Evolutionary conservation across 2,329 filamentous ascomycete species (phyloP).

Genomic region (Elsinoe perseae): DNA sequence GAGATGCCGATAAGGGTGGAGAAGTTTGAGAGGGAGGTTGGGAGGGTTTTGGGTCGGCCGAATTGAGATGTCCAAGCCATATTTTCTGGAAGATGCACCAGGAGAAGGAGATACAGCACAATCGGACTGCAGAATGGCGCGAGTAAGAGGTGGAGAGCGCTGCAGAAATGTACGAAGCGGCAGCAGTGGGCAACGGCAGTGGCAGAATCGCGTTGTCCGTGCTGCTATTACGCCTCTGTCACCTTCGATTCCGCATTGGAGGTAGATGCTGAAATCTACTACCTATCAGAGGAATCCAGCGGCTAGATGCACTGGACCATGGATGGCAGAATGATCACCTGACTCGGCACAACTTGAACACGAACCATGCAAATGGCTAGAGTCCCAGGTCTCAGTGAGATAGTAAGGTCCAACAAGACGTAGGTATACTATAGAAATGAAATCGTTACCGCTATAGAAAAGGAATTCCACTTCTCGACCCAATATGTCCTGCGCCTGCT

Average conservation of each 20-base stretch:
- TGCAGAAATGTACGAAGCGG: too few species aligned
- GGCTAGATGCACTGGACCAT: too few species aligned
- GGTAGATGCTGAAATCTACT: too few species aligned
- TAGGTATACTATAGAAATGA: neutral
- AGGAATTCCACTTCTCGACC: neutral
- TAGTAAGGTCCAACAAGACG: neutral
- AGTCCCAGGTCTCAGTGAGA: neutral
- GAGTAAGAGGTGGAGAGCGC: too few species aligned
- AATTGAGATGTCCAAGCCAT: neutral
- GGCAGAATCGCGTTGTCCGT: too few species aligned
- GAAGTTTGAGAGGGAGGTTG: constrained; percentile 68
- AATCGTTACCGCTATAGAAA: neutral
- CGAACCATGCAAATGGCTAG: neutral
- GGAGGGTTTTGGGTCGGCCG: constrained; percentile 51
- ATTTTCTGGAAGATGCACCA: neutral
- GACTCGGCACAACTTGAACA: neutral
- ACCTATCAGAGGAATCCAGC: too few species aligned
- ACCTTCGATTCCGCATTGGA: too few species aligned
- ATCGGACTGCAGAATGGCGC: too few species aligned
- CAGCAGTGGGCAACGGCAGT: too few species aligned
- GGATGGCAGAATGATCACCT: too few species aligned
- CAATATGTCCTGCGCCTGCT: neutral
- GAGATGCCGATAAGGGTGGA: constrained; percentile 97
- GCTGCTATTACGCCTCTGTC: too few species aligned
- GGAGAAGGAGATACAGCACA: neutral